Evolutionary conservation across 1,284 basidiomycete species (phyloP), one percentile per base, ranked within the genome.

Genomic region (Chiua sp.): DNA sequence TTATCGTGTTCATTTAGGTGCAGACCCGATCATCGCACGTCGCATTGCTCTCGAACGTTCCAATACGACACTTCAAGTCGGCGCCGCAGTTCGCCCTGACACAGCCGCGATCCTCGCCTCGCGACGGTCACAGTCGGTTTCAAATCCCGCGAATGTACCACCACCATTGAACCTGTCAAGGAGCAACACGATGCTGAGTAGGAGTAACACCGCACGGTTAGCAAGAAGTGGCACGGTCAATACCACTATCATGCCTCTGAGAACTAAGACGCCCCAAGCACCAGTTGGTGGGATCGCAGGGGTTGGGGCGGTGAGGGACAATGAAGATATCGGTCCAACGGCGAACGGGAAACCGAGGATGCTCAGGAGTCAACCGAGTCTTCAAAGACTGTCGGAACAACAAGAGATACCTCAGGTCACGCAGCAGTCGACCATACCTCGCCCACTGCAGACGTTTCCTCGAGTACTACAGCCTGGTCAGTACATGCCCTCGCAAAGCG

Each of bases 61-160:
- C 30, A 87, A 84, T 71, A 88, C 88, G 23, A 82, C 82, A 7
- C 72, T 83, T 61, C 82, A 79, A 59, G 80, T 81, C 28, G 73
- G 79, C 30, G 32, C 77, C 32, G 80, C 79, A 62, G n/a, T 44
- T 11, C 60, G 60, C 39, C 60, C 60, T 0, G 47, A 64, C 13
- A 7, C 22, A 35, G 30, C 51, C 12, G 30, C 49, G 12, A 47
- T 51, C 18, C 30, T 63, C 37, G 47, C 59, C 10, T 61, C 68
- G 4, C 63, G 68, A 56, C 61, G 70, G 47, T 51, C 69, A 2
- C 59, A 63, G 23, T 70, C 70, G 3, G 62, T 72, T 26, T 57
- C 64, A n/a, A 69, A 65, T 53, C 62, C 65, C 22, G 54, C 58
- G n/a, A 56, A 70, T 53, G 63, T 53, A 53, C 67, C 63, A 44